Percentiles rank a stretch among this genome's conserved stretches.
Conservation (phyloP, 1,284 basidiomycete species). For the Ceratobasidium sp. region DNA sequence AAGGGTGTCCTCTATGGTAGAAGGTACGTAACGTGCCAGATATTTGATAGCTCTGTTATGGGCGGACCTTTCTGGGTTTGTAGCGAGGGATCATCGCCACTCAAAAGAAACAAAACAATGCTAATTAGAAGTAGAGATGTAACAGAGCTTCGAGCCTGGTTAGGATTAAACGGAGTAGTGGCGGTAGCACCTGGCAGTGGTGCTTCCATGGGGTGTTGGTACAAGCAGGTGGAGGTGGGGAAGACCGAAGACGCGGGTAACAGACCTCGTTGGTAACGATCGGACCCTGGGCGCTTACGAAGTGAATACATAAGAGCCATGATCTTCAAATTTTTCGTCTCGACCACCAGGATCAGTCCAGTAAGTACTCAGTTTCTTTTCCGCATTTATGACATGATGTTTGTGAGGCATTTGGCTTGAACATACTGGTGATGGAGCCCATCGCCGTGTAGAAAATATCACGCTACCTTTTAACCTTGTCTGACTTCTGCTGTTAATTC, state of each 20-base stretch:
- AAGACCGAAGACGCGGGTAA: background rate
- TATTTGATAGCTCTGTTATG: constrained; percentile 58
- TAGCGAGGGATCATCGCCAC: constrained; percentile 50
- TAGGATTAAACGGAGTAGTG: constrained; percentile 38
- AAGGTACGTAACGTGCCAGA: constrained; percentile 66
- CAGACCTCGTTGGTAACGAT: background rate
- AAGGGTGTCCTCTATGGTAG: constrained; percentile 64
- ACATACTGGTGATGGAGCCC: constrained; percentile 45
- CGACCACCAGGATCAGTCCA: background rate
- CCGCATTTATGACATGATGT: constrained; percentile 29
- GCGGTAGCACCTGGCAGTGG: constrained; percentile 38
- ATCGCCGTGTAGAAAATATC: constrained; percentile 47
- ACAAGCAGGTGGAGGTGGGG: constrained; percentile 14
- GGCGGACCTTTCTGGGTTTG: constrained; percentile 50
- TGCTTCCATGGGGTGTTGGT: constrained; percentile 24
- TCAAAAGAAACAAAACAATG: constrained; percentile 78
- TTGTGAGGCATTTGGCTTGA: constrained; percentile 47
- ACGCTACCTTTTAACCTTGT: constrained; percentile 42
- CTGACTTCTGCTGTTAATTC: constrained; percentile 12
- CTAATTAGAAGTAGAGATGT: constrained; percentile 79
- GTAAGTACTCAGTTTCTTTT: too few species aligned
- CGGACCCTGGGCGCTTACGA: constrained; percentile 21
- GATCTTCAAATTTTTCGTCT: constrained; percentile 22
- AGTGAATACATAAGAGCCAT: constrained; percentile 5
- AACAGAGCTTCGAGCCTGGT: constrained; percentile 64